Base-by-base conservation (phyloP, 768 basidiomycete species). In the Chalciporus piperatus region DNA sequence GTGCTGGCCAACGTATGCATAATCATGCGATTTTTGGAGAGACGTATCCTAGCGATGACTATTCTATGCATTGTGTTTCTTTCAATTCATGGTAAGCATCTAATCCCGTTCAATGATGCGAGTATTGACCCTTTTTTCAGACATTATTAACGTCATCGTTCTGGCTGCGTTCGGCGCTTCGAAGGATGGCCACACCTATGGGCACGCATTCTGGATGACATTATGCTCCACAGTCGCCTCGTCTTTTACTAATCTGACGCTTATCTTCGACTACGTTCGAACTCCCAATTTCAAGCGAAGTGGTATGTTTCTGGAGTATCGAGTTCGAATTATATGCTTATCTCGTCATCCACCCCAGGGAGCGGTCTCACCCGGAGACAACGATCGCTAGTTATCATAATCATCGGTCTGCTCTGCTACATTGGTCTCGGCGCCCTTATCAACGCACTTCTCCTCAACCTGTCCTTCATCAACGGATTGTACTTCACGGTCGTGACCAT, bases 291-390 rank as follows among this genome's bases (percentile, higher is more conserved):
- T 93, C 57, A 68, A 70, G 2, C 76, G 71, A 42, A 83, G 81
- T 48, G 89, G 89, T 83, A 57, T 30, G 77, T 61, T 32, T 6
- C 4, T 5, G 17, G 11, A 6, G 17, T 25, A 38, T 48, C 35
- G 6, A 19, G 3, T 37, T 32, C 7, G 32, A 32, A 22, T 4
- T 52, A 6, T 14, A 23, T 13, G 23, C 45, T 42, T 30, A 45
- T 23, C 27, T 51, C n/a, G 54, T 28, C 30, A n/a, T 25, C 12
- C 20, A 2, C 3, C 6, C 14, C 46, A 89, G 87, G 85, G 5
- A 90, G 87, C 56, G 92, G 92, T 1, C 70, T 94, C 33, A 93
- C 90, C 0, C 77, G 79, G 20, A 90, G 84, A 61, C 92, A 93
- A 59, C 80, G 90, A 4, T 80, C 83, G 1, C 77, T 93, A n/a